Evolutionary conservation across 495 filamentous ascomycete genomes (phyloP).

Genomic region (Penicillium psychrofluorescens): DNA sequence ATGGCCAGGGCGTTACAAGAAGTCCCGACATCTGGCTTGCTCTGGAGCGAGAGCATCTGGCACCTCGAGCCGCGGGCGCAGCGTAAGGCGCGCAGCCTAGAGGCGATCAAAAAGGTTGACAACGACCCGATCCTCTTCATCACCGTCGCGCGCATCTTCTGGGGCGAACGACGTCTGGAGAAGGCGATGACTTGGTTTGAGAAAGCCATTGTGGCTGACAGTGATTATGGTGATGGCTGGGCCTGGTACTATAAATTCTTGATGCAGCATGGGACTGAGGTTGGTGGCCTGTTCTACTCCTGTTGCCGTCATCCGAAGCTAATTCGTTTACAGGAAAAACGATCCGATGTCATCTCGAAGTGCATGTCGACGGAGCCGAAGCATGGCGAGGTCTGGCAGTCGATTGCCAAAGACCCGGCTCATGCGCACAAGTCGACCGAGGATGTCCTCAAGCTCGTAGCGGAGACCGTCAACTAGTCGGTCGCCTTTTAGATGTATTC

Average conservation of each 20-base stretch:
- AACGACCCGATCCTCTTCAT: slow-evolving; percentile 83
- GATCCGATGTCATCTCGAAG: slow-evolving; percentile 68
- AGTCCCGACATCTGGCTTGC: slow-evolving; percentile 76
- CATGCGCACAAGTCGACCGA: slow-evolving; percentile 66
- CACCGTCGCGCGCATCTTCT: slow-evolving; percentile 68
- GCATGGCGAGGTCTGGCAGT: slow-evolving; percentile 91
- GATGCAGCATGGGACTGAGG: slow-evolving; percentile 77
- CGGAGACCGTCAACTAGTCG: slow-evolving; percentile 25
- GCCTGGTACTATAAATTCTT: slow-evolving; percentile 97
- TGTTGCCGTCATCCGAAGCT: background rate
- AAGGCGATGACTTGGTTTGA: slow-evolving; percentile 95
- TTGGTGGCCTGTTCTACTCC: slow-evolving; percentile 14
- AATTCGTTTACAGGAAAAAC: slow-evolving; percentile 58
- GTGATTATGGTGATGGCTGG: slow-evolving; percentile 88
- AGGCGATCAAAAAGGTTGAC: slow-evolving; percentile 94
- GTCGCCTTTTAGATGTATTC: slow-evolving; percentile 1
- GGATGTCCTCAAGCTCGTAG: slow-evolving; percentile 75
- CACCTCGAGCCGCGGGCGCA: slow-evolving; percentile 86
- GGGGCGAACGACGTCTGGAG: slow-evolving; percentile 73
- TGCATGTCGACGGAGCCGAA: slow-evolving; percentile 71
- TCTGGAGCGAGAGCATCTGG: slow-evolving; percentile 94
- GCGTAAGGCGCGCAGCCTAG: slow-evolving; percentile 79
- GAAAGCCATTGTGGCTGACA: slow-evolving; percentile 81
- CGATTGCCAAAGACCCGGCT: slow-evolving; percentile 73
- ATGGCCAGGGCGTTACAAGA: slow-evolving; percentile 93